Evolutionary conservation across 1,284 basidiomycete genomes (phyloP).

Genomic region (Rhodotorula glutinis): DNA sequence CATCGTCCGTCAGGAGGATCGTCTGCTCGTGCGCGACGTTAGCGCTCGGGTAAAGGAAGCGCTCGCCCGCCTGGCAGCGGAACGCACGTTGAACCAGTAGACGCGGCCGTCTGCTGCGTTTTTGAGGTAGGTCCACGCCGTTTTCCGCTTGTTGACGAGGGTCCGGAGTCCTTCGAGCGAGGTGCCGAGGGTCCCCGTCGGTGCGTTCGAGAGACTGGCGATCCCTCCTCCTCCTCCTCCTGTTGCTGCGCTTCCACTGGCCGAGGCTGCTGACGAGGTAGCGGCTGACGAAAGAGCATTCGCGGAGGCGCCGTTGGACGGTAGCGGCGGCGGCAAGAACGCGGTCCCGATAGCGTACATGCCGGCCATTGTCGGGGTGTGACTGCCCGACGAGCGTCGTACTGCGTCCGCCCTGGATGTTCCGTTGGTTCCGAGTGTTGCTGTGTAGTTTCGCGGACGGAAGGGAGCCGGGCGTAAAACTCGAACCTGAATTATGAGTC

Average conservation of each 20-base stretch:
- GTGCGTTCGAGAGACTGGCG: constrained; percentile 25
- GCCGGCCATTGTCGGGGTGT: too few relatives aligned
- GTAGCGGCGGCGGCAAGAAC: neutral
- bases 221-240: neutral
- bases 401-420: neutral
- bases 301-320: neutral
- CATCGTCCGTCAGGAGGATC: constrained; percentile 66
- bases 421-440: too few relatives aligned
- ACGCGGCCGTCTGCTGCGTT: constrained; percentile 74
- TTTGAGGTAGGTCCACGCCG: constrained; percentile 75
- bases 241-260: neutral
- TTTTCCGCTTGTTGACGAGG: constrained; percentile 72
- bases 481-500: too few relatives aligned
- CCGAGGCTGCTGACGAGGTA: neutral
- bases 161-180: constrained; percentile 53
- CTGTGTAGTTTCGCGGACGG: too few relatives aligned
- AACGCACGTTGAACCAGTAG: constrained; percentile 67
- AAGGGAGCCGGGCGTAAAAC: too few relatives aligned
- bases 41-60: too few relatives aligned
- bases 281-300: neutral
- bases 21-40: constrained; percentile 52
- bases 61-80: too few relatives aligned
- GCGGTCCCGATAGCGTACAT: neutral
- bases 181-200: constrained; percentile 13
- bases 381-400: too few relatives aligned